Evolutionary conservation across 257 asterid species (phyloP).

Genomic region (Plectranthus barbatus): DNA sequence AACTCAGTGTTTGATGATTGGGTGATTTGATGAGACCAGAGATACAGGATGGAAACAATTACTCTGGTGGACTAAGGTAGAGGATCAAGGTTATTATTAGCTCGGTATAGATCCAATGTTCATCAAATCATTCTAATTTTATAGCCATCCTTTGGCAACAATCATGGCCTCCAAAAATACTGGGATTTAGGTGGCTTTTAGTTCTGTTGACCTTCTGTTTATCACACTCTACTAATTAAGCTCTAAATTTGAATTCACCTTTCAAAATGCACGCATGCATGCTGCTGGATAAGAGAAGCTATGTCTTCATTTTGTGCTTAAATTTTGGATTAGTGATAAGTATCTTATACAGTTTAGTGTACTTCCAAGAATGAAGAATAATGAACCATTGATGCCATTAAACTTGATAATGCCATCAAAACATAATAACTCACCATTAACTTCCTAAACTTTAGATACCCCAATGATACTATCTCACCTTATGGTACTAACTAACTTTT

Average conservation of each 20-base stretch:
- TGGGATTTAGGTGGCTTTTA: too few species aligned
- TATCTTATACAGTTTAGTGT: background rate
- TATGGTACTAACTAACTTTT: background rate
- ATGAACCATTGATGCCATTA: background rate
- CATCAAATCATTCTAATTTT: background rate
- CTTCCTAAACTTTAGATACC: background rate
- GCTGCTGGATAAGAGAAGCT: background rate
- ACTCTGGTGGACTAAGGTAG: background rate
- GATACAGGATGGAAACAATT: too few species aligned
- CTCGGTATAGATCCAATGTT: too few species aligned
- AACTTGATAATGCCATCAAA: too few species aligned
- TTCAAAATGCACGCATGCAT: background rate
- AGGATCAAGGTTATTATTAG: background rate
- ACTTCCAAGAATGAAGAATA: background rate
- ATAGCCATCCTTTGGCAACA: too few species aligned
- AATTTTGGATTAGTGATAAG: too few species aligned
- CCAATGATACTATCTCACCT: background rate
- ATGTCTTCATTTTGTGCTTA: too few species aligned
- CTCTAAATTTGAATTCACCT: background rate
- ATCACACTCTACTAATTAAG: background rate
- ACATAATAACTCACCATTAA: background rate
- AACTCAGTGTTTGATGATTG: background rate
- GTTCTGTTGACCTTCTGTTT: too few species aligned
- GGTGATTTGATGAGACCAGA: background rate
- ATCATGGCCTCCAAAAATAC: too few species aligned